These are phyloP conservation scores for Tulasnella sp. DNA, from an alignment of 768 basidiomycete genomes.

Conservation along the genomic window DNA sequence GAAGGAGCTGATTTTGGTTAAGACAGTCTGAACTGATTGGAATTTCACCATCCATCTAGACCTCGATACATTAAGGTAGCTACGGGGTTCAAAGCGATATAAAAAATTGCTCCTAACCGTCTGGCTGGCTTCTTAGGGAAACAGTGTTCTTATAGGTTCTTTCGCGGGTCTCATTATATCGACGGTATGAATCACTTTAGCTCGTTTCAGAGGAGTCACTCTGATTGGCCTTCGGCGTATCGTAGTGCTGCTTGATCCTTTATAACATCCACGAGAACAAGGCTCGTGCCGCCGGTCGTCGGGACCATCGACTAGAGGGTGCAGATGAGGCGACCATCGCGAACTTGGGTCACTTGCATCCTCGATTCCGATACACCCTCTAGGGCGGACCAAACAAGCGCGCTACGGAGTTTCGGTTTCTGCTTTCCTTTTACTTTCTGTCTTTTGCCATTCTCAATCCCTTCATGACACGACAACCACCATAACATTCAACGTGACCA, in stretches of 20 bases:
- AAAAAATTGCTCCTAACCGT: too few relatives aligned
- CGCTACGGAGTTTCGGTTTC: too few relatives aligned
- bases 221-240: neutral
- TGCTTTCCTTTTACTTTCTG: too few relatives aligned
- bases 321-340: slow-evolving; percentile 18
- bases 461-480: neutral
- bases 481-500: slow-evolving; percentile 1
- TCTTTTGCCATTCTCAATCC: too few relatives aligned
- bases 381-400: neutral
- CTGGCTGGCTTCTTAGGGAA: neutral
- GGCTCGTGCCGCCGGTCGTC: slow-evolving; percentile 20
- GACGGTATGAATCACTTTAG: neutral
- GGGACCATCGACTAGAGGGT: slow-evolving; percentile 23
- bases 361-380: slow-evolving; percentile 21
- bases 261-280: slow-evolving; percentile 24
- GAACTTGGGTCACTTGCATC: slow-evolving; percentile 22
- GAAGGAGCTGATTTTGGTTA: neutral
- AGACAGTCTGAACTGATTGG: too few relatives aligned
- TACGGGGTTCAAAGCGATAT: too few relatives aligned
- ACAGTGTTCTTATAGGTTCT: slow-evolving; percentile 15
- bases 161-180: neutral
- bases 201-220: neutral
- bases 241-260: slow-evolving; percentile 11
- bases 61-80: slow-evolving; percentile 10
- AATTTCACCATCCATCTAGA: neutral